Conservation (phyloP, 768 basidiomycete species). For the Phylloporus arenicola region DNA sequence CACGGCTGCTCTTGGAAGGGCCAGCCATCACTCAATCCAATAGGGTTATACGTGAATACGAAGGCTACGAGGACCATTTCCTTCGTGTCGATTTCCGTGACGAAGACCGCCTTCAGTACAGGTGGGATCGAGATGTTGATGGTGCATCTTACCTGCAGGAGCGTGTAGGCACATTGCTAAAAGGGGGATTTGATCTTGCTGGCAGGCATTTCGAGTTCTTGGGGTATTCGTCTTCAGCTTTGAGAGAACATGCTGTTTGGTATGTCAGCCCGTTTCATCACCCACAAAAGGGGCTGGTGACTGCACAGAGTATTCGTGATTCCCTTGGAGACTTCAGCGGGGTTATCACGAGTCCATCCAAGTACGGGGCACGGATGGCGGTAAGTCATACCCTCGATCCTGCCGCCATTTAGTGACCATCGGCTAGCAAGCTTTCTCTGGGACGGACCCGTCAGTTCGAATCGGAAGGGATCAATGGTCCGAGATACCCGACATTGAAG, state of each 20-base stretch:
- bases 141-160: slow-evolving; percentile 48
- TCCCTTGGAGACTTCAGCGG: slow-evolving; percentile 65
- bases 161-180: slow-evolving; percentile 55
- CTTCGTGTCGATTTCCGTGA: slow-evolving; percentile 82
- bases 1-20: slow-evolving; percentile 68
- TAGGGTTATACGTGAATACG: slow-evolving; percentile 66
- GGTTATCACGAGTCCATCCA: slow-evolving; percentile 59
- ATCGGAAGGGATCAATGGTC: slow-evolving; percentile 58
- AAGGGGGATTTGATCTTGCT: slow-evolving; percentile 62
- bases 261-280: slow-evolving; percentile 63
- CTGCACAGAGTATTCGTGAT: slow-evolving; percentile 53
- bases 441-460: slow-evolving; percentile 67
- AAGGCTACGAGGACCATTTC: slow-evolving; percentile 59
- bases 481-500: slow-evolving; percentile 51
- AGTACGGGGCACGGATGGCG: slow-evolving; percentile 76
- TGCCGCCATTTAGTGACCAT: slow-evolving; percentile 5
- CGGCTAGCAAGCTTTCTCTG: slow-evolving; percentile 66
- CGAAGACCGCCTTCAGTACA: slow-evolving; percentile 70
- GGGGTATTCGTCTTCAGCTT: slow-evolving; percentile 74
- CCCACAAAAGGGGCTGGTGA: slow-evolving; percentile 39
- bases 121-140: slow-evolving; percentile 66
- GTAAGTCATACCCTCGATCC: slow-evolving; percentile 9
- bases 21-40: slow-evolving; percentile 76
- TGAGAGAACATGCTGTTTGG: slow-evolving; percentile 81
- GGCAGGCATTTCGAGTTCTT: slow-evolving; percentile 74